Conservation (phyloP, 306 rosid genomes). For the Vigna nakashimae region DNA sequence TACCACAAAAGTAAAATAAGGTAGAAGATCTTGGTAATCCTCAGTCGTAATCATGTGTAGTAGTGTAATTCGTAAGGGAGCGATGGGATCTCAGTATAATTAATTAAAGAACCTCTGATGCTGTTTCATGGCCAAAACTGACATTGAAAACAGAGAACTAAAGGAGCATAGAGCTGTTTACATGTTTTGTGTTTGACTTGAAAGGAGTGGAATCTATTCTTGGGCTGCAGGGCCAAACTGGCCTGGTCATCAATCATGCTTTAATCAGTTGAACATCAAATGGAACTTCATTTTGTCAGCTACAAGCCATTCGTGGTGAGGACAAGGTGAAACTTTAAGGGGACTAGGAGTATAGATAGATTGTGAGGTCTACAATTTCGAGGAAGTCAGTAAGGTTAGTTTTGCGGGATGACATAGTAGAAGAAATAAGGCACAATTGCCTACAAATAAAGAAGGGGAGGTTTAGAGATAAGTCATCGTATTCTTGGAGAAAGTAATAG, state of each 20-base stretch:
- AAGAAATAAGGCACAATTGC: not conserved
- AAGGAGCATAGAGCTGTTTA: not conserved
- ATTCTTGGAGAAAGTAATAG: not conserved
- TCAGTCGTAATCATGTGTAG: no score
- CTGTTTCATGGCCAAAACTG: not conserved
- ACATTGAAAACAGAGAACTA: not conserved
- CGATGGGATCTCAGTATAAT: not conserved
- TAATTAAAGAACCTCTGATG: no score
- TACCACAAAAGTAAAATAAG: no score
- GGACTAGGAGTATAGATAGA: not conserved
- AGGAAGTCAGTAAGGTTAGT: not conserved
- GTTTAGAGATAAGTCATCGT: not conserved
- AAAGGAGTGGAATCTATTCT: not conserved
- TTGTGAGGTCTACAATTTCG: not conserved
- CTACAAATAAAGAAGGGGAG: not conserved
- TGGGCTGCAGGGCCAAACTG: not conserved
- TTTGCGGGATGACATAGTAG: not conserved
- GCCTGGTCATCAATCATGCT: conserved; percentile 1
- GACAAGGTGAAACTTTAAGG: not conserved
- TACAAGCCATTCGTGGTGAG: not conserved
- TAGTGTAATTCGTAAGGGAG: no score
- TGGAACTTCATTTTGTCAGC: not conserved
- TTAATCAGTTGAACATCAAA: not conserved
- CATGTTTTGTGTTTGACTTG: not conserved
- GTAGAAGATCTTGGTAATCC: no score